Conservation (phyloP, 345 rosid species). For the Bruguiera gymnorhiza region DNA sequence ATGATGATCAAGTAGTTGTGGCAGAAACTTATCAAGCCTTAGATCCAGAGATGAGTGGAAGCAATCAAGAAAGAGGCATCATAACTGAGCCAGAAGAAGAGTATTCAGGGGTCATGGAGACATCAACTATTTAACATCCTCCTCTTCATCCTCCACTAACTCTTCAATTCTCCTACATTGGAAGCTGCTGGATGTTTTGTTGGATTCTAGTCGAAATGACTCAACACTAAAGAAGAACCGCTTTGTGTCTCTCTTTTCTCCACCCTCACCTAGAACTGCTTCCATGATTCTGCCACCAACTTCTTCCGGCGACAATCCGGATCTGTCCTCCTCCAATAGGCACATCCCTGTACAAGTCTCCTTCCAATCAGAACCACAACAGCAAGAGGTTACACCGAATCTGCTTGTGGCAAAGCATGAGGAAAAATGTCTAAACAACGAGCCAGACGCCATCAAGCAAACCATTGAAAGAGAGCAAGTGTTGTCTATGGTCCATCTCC, state of each 20-base stretch:
- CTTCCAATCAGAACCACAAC: conserved; percentile 19
- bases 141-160: conserved; percentile 18
- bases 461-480: conserved; percentile 21
- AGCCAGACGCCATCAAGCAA: conserved; percentile 24
- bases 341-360: conserved; percentile 16
- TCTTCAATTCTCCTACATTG: conserved; percentile 34
- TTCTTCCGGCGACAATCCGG: conserved; percentile 8
- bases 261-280: conserved; percentile 43
- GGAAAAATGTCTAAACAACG: conserved; percentile 31
- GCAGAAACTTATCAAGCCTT: conserved; percentile 54
- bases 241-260: conserved; percentile 45
- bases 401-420: conserved; percentile 26
- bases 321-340: conserved; percentile 8
- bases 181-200: conserved; percentile 45
- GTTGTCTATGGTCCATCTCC: conserved; percentile 6
- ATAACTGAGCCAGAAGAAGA: conserved; percentile 51
- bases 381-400: conserved; percentile 6
- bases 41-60: conserved; percentile 42
- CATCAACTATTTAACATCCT: conserved; percentile 9
- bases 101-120: conserved; percentile 25
- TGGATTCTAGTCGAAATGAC: conserved; percentile 32
- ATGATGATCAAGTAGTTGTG: conserved; percentile 54
- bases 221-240: conserved; percentile 31
- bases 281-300: conserved; percentile 42
- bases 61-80: conserved; percentile 42